Evolutionary conservation across 352 stramenopile genomes (phyloP), one percentile per base, ranked within the genome.

Genomic region (Pythium monospermum): DNA sequence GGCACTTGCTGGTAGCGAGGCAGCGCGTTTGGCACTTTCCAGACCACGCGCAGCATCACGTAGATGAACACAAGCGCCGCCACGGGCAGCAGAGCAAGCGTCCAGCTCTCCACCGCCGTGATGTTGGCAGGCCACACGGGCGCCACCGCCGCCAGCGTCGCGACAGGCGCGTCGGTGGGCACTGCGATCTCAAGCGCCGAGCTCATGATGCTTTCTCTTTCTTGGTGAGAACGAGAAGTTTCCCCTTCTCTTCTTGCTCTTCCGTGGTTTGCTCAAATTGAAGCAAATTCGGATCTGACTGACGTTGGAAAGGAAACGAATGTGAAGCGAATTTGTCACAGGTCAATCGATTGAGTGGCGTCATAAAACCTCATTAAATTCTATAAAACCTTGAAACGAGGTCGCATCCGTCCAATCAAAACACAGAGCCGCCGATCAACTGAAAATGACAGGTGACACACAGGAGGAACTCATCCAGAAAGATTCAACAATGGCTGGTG

Each of bases 11-110:
- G 47, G 55, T 70, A 75, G 40, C 67, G 52, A 16, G 75, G 75
- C n/a, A 84, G 59, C 27, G 57, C 39, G 26, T 49, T 49, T 15
- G 66, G 71, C 16, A 84, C 76, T 23, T 71, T 68, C 77, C 77
- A 88, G 23, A 87, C 62, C 30, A 90, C 41, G 12, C 73, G 75
- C 43, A 90, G 61, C 53, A 90, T 61, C 28, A 87, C 59, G 61
- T 85, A 84, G 60, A 73, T 75, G 28, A 85, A 38, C 30, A 74
- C 42, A 23, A 87, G 71, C 40, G 73, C 64, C 32, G 58, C 54
- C 11, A 82, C 37, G 7, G 76, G 75, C 46, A 85, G 42, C 36
- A 73, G 58, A 0, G 54, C 58, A 25, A 90, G 55, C 25, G 71
- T 54, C 44, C 66, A 58, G 28, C 62, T 58, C 45, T 81, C 51